Percentiles rank a stretch among this genome's conserved stretches.
Conservation (phyloP, 176 grass and related monocot genomes). For the Eragrostis nindensis region DNA sequence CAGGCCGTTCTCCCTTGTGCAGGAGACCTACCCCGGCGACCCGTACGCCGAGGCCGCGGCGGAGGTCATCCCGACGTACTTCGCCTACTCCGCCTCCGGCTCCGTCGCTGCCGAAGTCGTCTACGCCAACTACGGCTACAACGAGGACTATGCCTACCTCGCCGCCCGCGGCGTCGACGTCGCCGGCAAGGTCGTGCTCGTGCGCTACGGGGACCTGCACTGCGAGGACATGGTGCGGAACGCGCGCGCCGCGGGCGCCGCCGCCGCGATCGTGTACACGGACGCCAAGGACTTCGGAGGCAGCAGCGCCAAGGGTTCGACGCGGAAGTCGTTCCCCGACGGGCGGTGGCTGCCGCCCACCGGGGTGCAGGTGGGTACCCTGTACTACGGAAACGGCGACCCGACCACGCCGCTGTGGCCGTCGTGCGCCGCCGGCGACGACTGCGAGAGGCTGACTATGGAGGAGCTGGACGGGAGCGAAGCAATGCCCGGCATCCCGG, state of each 20-base stretch:
- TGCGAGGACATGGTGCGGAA: constrained; percentile 88
- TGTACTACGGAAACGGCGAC: constrained; percentile 63
- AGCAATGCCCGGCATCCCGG: constrained; percentile 66
- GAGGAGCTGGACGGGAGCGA: constrained; percentile 63
- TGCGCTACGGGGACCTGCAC: constrained; percentile 79
- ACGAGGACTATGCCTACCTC: constrained; percentile 71
- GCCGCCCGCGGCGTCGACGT: constrained; percentile 62
- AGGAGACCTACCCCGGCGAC: constrained; percentile 55
- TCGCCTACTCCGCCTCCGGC: constrained; percentile 75
- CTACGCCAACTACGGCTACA: constrained; percentile 82
- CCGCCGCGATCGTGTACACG: constrained; percentile 68
- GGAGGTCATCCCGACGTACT: constrained; percentile 77
- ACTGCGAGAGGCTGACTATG: constrained; percentile 65
- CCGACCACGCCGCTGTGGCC: constrained; percentile 84
- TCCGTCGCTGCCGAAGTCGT: constrained; percentile 69
- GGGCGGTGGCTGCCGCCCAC: constrained; percentile 71
- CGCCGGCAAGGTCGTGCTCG: constrained; percentile 64
- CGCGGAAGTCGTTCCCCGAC: constrained; percentile 50
- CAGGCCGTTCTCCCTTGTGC: constrained; percentile 50
- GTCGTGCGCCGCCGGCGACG: constrained; percentile 49
- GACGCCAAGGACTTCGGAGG: constrained; percentile 77
- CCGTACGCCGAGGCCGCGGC: constrained; percentile 52
- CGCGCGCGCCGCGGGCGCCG: constrained; percentile 68
- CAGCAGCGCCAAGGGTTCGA: constrained; percentile 18
- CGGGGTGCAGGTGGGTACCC: constrained; percentile 75